Evolutionary conservation across 805 yeast species (phyloP).

Genomic region (Metschnikowia aberdeeniae): DNA sequence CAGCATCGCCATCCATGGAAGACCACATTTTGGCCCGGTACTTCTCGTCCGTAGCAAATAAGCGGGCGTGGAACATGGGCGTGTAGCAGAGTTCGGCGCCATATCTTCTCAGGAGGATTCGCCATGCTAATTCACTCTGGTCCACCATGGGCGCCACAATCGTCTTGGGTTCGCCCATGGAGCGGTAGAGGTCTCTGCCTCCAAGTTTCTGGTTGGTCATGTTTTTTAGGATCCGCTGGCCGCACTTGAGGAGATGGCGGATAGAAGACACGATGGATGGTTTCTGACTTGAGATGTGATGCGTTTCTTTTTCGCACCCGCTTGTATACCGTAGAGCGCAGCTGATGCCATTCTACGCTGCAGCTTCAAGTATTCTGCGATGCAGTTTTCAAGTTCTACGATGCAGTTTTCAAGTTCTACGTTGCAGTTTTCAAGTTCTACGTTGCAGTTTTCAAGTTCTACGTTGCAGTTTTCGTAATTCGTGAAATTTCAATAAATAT

Average conservation of each 20-base stretch:
- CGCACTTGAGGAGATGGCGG: neutral
- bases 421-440: too few relatives aligned
- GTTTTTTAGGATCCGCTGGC: neutral
- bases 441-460: too few relatives aligned
- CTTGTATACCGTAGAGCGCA: too few relatives aligned
- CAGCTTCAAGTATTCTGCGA: too few relatives aligned
- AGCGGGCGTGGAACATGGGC: slow-evolving; percentile 93
- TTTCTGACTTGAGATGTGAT: slow-evolving; percentile 1
- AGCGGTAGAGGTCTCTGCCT: slow-evolving; percentile 69
- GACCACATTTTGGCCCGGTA: slow-evolving; percentile 75
- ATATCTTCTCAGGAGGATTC: slow-evolving; percentile 75
- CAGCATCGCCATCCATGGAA: slow-evolving; percentile 64
- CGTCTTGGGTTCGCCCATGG: slow-evolving; percentile 70
- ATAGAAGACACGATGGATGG: slow-evolving; percentile 6
- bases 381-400: too few relatives aligned
- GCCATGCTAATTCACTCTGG: slow-evolving; percentile 94
- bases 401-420: too few relatives aligned
- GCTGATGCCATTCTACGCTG: too few relatives aligned
- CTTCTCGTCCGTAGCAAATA: slow-evolving; percentile 80
- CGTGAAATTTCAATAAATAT: slow-evolving; percentile 3
- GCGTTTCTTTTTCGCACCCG: slow-evolving; percentile 2
- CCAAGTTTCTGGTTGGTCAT: slow-evolving; percentile 20
- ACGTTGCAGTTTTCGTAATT: neutral
- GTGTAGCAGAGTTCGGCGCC: slow-evolving; percentile 95
- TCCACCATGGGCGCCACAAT: slow-evolving; percentile 99